Conservation (phyloP, 352 stramenopile species). For the Saprolegnia diclina region DNA sequence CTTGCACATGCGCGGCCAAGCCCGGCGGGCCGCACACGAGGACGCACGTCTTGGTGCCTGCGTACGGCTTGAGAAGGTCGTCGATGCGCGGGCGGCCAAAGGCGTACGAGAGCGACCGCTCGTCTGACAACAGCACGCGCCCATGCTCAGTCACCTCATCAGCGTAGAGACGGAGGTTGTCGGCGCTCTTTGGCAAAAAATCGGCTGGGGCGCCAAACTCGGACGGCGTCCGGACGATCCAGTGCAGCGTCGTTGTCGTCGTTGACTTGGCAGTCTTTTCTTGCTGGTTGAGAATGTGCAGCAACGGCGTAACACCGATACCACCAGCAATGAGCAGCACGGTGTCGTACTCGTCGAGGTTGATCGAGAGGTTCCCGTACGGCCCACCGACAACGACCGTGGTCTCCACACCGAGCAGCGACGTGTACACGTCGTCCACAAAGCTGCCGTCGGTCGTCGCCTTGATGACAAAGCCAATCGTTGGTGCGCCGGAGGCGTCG, state of each 20-base stretch:
- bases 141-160: conserved; percentile 43
- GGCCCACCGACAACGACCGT: conserved; percentile 59
- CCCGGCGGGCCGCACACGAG: conserved; percentile 57
- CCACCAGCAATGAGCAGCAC: conserved; percentile 63
- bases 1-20: conserved; percentile 71
- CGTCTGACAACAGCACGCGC: conserved; percentile 41
- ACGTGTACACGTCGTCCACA: conserved; percentile 33
- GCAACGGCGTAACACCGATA: conserved; percentile 69
- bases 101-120: conserved; percentile 48
- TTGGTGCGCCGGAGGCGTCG: conserved; percentile 49
- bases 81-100: conserved; percentile 52
- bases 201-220: conserved; percentile 70
- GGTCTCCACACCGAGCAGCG: conserved; percentile 32
- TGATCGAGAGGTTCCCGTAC: conserved; percentile 54
- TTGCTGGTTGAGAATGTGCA: conserved; percentile 77
- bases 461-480: conserved; percentile 67
- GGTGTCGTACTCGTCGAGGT: conserved; percentile 55
- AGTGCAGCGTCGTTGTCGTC: conserved; percentile 80
- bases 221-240: conserved; percentile 70
- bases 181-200: conserved; percentile 35
- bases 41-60: conserved; percentile 29
- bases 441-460: conserved; percentile 47
- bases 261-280: conserved; percentile 51
- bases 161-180: conserved; percentile 53
- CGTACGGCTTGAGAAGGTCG: conserved; percentile 67